Base-by-base conservation (phyloP, 805 yeast genomes). In the Schwanniomyces yamadae region DNA sequence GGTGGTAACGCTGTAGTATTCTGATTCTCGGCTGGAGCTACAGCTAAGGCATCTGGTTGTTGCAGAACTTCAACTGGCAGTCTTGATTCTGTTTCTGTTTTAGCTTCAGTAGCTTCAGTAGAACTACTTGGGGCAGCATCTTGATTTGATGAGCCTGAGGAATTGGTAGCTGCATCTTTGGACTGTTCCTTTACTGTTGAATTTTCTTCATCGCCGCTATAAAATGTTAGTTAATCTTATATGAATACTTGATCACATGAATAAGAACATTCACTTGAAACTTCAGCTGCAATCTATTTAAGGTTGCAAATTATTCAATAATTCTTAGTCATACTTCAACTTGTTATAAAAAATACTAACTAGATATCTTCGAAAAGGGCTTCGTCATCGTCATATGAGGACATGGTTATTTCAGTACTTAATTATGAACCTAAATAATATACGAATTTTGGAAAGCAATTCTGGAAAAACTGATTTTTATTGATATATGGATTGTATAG, bases 311-410 rank as follows among this genome's bases (percentile, higher is more conserved):
- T n/a, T n/a, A n/a, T n/a, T n/a, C n/a, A n/a, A n/a, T n/a, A n/a
- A n/a, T n/a, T n/a, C n/a, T n/a, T n/a, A n/a, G n/a, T n/a, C n/a
- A n/a, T n/a, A n/a, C n/a, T n/a, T n/a, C n/a, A n/a, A n/a, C n/a
- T n/a, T n/a, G n/a, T n/a, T n/a, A n/a, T 18, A 28, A n/a, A 28
- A 28, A 31, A 40, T 40, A 40, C 43, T 18, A 29, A 65, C 65
- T 90, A 90, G 65, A 90, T 86, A 60, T 90, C 96, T 65, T 89
- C 95, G 63, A 90, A 90, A 60, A 85, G 82, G 53, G 87, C 91
- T 61, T 89, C 96, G 65, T 90, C 97, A 67, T 89, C 96, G 65
- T 88, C 95, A 42, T 83, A 76, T 30, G 48, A 42, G 24, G 65
- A 59, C 65, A 59, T 59, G 40, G 12, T 39, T 29, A 34, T 34